phyloP scores from a whole-genome alignment of 2,329 filamentous ascomycete genomes.

The Neopestalotiopsis sp. region DNA sequence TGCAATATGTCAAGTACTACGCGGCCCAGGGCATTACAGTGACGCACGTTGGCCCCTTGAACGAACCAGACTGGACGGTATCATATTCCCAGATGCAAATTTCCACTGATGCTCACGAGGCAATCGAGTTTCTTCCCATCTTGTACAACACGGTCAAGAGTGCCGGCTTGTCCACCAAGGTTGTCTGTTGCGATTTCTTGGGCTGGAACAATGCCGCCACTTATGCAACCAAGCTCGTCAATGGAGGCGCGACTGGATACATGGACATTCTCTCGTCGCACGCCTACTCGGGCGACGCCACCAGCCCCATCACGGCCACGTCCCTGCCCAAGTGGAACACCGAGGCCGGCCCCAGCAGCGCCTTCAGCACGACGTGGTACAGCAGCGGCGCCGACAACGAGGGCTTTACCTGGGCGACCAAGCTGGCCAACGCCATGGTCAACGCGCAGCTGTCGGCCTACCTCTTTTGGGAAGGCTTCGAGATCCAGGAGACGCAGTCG shows the following conservation, averaged over 20 bases:
- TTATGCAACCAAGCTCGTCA: constrained; percentile 21
- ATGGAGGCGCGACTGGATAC: constrained; percentile 22
- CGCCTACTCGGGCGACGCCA: constrained; percentile 31
- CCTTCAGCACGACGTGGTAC: constrained; percentile 47
- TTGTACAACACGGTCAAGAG: constrained; percentile 45
- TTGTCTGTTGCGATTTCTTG: constrained; percentile 50
- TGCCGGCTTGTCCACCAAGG: constrained; percentile 43
- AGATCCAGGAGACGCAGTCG: constrained; percentile 34
- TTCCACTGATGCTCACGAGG: constrained; percentile 35
- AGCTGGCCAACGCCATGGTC: constrained; percentile 49
- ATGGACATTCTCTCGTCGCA: constrained; percentile 25
- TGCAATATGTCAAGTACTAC: constrained; percentile 55
- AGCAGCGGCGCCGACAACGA: constrained; percentile 46
- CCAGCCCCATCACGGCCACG: constrained; percentile 29
- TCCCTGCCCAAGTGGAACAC: constrained; percentile 51
- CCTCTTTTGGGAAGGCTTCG: constrained; percentile 53
- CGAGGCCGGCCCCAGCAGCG: constrained; percentile 46
- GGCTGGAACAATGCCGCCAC: constrained; percentile 23
- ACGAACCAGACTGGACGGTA: constrained; percentile 44
- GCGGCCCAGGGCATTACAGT: constrained; percentile 48
- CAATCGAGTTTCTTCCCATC: constrained; percentile 36
- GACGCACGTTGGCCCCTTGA: constrained; percentile 53
- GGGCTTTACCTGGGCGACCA: constrained; percentile 37
- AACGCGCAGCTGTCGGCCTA: constrained; percentile 52
- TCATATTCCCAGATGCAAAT: constrained; percentile 44